These are phyloP conservation scores for Camelina sativa DNA, from an alignment of 345 rosid genomes.

Conservation along the genomic window DNA sequence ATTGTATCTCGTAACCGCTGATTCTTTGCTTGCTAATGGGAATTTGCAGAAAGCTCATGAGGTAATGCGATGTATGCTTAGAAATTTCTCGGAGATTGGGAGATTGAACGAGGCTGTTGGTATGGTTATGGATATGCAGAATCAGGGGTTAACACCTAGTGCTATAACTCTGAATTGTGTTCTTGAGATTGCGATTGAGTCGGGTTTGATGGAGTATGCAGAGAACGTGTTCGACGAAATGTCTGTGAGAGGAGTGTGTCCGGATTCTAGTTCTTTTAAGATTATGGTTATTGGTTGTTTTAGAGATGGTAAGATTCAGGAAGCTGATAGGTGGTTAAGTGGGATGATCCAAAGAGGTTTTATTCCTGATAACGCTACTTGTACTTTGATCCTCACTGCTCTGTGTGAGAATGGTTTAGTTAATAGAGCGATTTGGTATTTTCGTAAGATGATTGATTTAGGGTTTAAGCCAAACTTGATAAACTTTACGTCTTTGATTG, in stretches of 20 bases:
- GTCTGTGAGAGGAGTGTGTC: slow-evolving; percentile 66
- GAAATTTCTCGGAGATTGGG: slow-evolving; percentile 75
- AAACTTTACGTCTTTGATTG: slow-evolving; percentile 76
- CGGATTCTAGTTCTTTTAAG: slow-evolving; percentile 63
- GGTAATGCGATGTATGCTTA: slow-evolving; percentile 70
- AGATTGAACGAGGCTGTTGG: slow-evolving; percentile 66
- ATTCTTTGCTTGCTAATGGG: slow-evolving; percentile 60
- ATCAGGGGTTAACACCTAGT: slow-evolving; percentile 64
- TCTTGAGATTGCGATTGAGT: slow-evolving; percentile 46
- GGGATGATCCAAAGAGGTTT: slow-evolving; percentile 69
- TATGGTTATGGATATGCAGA: slow-evolving; percentile 78
- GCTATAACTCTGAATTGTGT: slow-evolving; percentile 56
- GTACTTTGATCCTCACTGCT: slow-evolving; percentile 58
- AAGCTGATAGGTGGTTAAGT: slow-evolving; percentile 74
- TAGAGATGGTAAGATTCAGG: slow-evolving; percentile 60
- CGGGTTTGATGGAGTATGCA: slow-evolving; percentile 62
- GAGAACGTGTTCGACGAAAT: slow-evolving; percentile 79
- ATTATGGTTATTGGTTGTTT: slow-evolving; percentile 67
- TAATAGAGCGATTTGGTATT: slow-evolving; percentile 68
- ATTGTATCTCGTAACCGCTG: slow-evolving; percentile 65
- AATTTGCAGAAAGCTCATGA: slow-evolving; percentile 72
- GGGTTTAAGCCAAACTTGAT: slow-evolving; percentile 79
- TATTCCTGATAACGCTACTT: slow-evolving; percentile 69
- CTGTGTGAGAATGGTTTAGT: slow-evolving; percentile 68
- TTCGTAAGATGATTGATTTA: slow-evolving; percentile 62